Evolutionary conservation across 2,329 filamentous ascomycete species (phyloP), one percentile per base, ranked within the genome.

Genomic region (Microcyclospora tardicrescens): DNA sequence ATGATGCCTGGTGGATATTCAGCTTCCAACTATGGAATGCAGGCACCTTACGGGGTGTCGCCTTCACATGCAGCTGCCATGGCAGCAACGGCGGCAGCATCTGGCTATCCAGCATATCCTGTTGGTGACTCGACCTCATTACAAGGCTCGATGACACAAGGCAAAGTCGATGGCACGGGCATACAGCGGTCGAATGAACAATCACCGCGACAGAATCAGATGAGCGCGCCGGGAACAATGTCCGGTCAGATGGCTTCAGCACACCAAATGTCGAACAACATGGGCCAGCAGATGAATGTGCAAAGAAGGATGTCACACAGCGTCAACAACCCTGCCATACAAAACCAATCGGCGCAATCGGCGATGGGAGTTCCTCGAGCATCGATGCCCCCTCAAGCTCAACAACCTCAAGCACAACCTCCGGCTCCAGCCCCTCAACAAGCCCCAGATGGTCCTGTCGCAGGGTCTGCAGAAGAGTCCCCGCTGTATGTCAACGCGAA

Each of bases 401-500:
- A 74, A 44, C 65, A 69, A 33, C 67, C 71, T 45, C 58, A 69
- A 43, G 60, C 68, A 38, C 60, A 67, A 39, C 69, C 72, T 59
- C 61, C 68, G 38, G 63, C 64, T 28, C 61, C 65, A 11, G 61
- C 66, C 13, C 64, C 62, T 28, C 71, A 76, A 43, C 76, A 78
- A 19, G 89, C 85, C 1, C 84, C 85, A 6, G 87, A 95, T 57
- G 76, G 91, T 52, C 53, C 56, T 4, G 73, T 81, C 1, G 68
- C 80, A 6, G 71, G 68, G 11, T 73, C 73, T 11, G 77, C 79
- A 3, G 91, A 96, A 59, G 91, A 98, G 57, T 89, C 89, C 0
- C 91, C 91, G 0, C 68, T 98, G 1, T 98, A 98, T 52, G 91
- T 98, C 55, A 98, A 98, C 54, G 91, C 91, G 5, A 98, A 98